Evolutionary conservation across 805 yeast species (phyloP), one percentile per base, ranked within the genome.

Genomic region (Geotrichum ghanense): DNA sequence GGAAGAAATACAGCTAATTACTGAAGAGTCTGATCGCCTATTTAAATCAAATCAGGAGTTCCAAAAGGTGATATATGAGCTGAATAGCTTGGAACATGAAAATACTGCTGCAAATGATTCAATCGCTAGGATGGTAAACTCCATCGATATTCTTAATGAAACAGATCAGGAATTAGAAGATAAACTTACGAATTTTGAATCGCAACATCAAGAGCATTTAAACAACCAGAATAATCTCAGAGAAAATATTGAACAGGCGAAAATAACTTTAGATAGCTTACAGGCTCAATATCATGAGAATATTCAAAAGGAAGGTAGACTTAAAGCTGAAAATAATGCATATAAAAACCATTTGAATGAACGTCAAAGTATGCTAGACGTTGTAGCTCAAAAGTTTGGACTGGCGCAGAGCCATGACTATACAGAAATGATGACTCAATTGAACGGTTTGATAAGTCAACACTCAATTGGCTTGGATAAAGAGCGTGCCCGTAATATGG

Each of bases 11-110:
- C 71, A 71, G 16, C 59, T 59, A 2, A 68, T 79, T 1, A 79
- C 81, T n/a, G 61, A 62, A 34, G 75, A 81, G 53, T 72, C 86
- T 2, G 81, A 83, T 43, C 59, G 59, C 12, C 66, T 89, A 12
- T 88, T 87, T 63, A 75, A 77, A 43, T 71, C 85, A 1, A 85
- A 86, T 57, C 95, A 86, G 59, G 82, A 83, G 48, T 89, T 81
- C 59, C 95, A 87, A 58, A 71, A 78, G 50, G 76, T 79, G 0
- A 59, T 89, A 19, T 78, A 83, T 23, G 75, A 75, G 51, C 62
- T 79, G 20, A 85, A 82, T 35, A 76, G 75, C 44, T 58, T 83
- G 41, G 65, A 68, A 27, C 75, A 75, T 44, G 72, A 73, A 42
- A 67, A 69, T 48, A 56, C 57, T 7, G 68, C 77, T 1, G 59